Conservation (phyloP, 2,329 filamentous ascomycete genomes). For the Aspergillus arachidicola region DNA sequence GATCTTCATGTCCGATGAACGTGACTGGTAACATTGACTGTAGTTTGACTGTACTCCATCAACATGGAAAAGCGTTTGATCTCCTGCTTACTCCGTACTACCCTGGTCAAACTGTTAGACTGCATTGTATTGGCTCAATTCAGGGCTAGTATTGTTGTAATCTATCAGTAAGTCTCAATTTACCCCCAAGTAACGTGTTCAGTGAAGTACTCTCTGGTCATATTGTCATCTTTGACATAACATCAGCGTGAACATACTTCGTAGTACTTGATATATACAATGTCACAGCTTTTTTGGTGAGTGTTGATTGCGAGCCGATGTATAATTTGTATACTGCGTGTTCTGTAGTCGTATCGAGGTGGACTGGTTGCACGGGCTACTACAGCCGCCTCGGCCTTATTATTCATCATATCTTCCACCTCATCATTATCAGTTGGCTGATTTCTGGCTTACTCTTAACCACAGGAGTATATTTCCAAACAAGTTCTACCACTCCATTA, state of each 20-base stretch:
- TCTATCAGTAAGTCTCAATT: background rate
- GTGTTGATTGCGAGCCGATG: background rate
- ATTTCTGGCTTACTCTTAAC: background rate
- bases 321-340: background rate
- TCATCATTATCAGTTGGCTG: background rate
- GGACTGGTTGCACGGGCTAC: background rate
- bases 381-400: background rate
- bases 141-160: background rate
- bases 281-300: background rate
- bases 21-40: background rate
- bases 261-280: background rate
- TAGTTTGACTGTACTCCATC: too few relatives aligned
- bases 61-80: too few relatives aligned
- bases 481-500: background rate
- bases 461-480: background rate
- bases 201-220: background rate
- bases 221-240: background rate
- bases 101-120: background rate
- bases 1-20: too few relatives aligned
- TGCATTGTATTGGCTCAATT: background rate
- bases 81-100: too few relatives aligned
- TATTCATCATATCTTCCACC: constrained; percentile 1
- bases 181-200: background rate
- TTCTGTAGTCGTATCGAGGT: background rate
- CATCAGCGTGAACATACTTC: background rate